Evolutionary conservation across 352 stramenopile genomes (phyloP).

Genomic region (Halophytophthora batemanensis): DNA sequence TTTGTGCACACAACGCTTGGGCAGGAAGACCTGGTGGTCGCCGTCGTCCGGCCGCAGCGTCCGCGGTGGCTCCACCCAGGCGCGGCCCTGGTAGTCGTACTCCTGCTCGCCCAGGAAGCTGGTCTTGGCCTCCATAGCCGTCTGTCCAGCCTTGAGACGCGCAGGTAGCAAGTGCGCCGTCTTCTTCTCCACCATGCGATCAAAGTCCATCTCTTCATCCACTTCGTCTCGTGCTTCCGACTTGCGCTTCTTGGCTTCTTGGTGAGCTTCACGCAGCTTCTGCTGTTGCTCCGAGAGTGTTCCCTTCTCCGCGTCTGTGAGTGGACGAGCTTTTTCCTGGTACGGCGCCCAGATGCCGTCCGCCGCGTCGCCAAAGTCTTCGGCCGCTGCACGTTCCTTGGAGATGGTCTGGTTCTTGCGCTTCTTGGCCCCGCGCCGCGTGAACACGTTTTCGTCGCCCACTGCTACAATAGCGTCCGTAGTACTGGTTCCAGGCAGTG

Average conservation of each 20-base stretch:
- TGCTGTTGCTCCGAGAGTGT: constrained; percentile 57
- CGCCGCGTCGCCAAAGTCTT: constrained; percentile 45
- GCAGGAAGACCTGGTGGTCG: constrained; percentile 95
- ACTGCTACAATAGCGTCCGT: constrained; percentile 21
- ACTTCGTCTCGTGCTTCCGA: constrained; percentile 53
- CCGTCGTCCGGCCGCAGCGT: constrained; percentile 73
- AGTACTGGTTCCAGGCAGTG: constrained; percentile 18
- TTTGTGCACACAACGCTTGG: constrained; percentile 96
- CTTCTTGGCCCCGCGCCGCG: constrained; percentile 35
- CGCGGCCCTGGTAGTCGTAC: constrained; percentile 95
- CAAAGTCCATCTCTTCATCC: constrained; percentile 84
- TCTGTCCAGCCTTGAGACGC: constrained; percentile 60
- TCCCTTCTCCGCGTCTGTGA: constrained; percentile 49
- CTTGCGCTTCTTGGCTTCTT: constrained; percentile 56
- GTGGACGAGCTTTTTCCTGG: constrained; percentile 36
- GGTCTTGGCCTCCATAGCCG: constrained; percentile 54
- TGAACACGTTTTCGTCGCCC: constrained; percentile 37
- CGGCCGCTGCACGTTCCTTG: constrained; percentile 31
- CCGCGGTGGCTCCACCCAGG: constrained; percentile 91
- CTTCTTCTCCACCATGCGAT: constrained; percentile 88
- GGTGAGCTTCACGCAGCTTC: constrained; percentile 41
- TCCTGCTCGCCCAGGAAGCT: constrained; percentile 91
- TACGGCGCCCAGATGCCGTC: constrained; percentile 69
- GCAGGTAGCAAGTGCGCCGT: constrained; percentile 66
- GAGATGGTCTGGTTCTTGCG: constrained; percentile 32